Conservation (phyloP, 2,329 filamentous ascomycete species). For the Aspergillus bombycis region DNA sequence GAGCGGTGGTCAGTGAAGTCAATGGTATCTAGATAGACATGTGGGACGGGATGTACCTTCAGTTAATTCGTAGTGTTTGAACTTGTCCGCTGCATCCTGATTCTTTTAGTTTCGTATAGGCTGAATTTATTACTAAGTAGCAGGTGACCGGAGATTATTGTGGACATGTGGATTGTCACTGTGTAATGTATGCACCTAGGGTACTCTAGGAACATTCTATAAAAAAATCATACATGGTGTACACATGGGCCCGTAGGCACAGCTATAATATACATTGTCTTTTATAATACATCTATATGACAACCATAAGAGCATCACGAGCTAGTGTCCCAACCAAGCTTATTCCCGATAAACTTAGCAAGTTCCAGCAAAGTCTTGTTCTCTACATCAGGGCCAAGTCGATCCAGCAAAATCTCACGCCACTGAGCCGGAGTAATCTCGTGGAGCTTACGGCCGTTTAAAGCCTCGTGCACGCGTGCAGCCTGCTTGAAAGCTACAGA, state of each 20-base stretch:
- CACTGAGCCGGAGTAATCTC: slow-evolving; percentile 45
- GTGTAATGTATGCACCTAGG: too few relatives aligned
- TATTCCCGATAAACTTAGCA: slow-evolving; percentile 29
- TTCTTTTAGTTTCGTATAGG: neutral
- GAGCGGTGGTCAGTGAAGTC: neutral
- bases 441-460: slow-evolving; percentile 51
- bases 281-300: neutral
- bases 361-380: slow-evolving; percentile 26
- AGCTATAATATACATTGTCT: neutral
- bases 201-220: neutral
- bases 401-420: slow-evolving; percentile 28
- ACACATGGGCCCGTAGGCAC: neutral
- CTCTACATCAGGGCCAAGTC: slow-evolving; percentile 16
- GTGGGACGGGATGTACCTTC: neutral
- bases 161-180: too few relatives aligned
- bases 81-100: neutral
- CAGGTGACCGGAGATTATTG: too few relatives aligned
- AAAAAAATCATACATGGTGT: neutral
- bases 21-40: neutral
- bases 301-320: neutral
- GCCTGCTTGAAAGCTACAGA: slow-evolving; percentile 37
- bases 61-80: too few relatives aligned
- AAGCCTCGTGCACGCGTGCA: slow-evolving; percentile 31
- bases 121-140: too few relatives aligned
- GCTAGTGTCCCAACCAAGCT: slow-evolving; percentile 24